A percentile compares a stretch with the other conserved stretches of the same genome.
Evolutionary conservation across 1,284 basidiomycete genomes (phyloP).

Genomic region (Microbotryum saponariae): DNA sequence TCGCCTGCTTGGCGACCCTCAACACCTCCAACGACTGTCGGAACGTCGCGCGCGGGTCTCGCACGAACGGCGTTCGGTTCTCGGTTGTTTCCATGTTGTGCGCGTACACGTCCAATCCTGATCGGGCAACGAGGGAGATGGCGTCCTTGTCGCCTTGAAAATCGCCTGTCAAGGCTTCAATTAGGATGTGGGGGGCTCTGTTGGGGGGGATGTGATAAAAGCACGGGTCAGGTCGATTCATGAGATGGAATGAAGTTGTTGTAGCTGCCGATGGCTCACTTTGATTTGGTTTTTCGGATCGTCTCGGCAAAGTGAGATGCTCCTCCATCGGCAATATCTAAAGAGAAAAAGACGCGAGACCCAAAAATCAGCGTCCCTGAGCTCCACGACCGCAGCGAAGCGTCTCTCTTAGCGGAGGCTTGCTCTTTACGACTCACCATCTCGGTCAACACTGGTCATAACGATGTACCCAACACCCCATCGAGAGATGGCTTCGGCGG

Average conservation of each 20-base stretch:
- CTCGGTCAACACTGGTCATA: slow-evolving; percentile 90
- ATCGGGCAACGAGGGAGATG: slow-evolving; percentile 75
- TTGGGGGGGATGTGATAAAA: not conserved
- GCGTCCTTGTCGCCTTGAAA: slow-evolving; percentile 71
- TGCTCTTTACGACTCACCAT: slow-evolving; percentile 54
- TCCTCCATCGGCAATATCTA: slow-evolving; percentile 87
- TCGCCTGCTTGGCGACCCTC: slow-evolving; percentile 56
- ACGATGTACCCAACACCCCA: slow-evolving; percentile 99
- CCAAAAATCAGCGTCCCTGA: not conserved
- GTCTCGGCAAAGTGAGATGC: slow-evolving; percentile 90
- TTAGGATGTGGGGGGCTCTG: slow-evolving; percentile 86
- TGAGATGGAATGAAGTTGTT: not conserved
- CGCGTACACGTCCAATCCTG: slow-evolving; percentile 93
- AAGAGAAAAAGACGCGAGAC: not conserved
- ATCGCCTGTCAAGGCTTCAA: slow-evolving; percentile 94
- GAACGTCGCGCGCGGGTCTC: slow-evolving; percentile 90
- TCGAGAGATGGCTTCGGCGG: slow-evolving; percentile 92
- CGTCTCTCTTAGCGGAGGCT: not conserved
- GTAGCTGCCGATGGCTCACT: slow-evolving; percentile 48
- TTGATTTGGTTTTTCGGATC: slow-evolving; percentile 89
- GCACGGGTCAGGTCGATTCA: not conserved
- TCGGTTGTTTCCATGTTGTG: slow-evolving; percentile 97
- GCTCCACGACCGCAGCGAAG: too few relatives aligned
- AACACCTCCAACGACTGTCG: slow-evolving; percentile 80
- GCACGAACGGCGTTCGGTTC: slow-evolving; percentile 84